Evolutionary conservation across 225 moss, liverwort and hornwort genomes (phyloP).

Genomic region (Pseudisothecium myosuroides): DNA sequence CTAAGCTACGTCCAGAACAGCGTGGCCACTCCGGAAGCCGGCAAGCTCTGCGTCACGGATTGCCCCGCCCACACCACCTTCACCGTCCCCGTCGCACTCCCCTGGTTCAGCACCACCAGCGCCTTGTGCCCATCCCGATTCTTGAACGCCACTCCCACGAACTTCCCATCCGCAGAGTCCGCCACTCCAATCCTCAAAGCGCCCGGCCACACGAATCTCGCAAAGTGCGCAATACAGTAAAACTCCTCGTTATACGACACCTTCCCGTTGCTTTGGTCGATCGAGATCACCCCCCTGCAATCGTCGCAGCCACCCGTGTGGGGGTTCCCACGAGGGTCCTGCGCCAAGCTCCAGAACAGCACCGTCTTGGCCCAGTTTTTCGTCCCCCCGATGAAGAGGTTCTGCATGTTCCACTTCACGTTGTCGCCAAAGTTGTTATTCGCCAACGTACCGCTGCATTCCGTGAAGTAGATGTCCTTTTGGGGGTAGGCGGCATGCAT

Average conservation of each 20-base stretch:
- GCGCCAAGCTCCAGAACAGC: slow-evolving; percentile 34
- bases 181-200: slow-evolving; percentile 1
- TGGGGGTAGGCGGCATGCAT: slow-evolving; percentile 21
- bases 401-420: slow-evolving; percentile 31
- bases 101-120: slow-evolving; percentile 30
- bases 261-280: neutral
- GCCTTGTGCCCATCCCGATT: slow-evolving; percentile 15
- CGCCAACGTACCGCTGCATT: slow-evolving; percentile 14
- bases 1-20: slow-evolving; percentile 10
- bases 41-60: slow-evolving; percentile 18
- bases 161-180: slow-evolving; percentile 14
- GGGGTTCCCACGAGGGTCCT: slow-evolving; percentile 20
- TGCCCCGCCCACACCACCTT: slow-evolving; percentile 25
- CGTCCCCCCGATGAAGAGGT: slow-evolving; percentile 29
- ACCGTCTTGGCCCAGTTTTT: slow-evolving; percentile 38
- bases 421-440: slow-evolving; percentile 9
- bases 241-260: slow-evolving; percentile 26
- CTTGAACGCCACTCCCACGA: slow-evolving; percentile 21
- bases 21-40: slow-evolving; percentile 30
- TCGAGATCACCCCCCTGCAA: slow-evolving; percentile 30
- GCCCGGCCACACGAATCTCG: slow-evolving; percentile 29
- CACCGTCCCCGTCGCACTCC: neutral
- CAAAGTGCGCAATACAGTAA: slow-evolving; percentile 33
- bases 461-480: slow-evolving; percentile 33
- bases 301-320: slow-evolving; percentile 20